phyloP scores from a whole-genome alignment of 371 early-diverging fungal species.

The Actinomortierella wolfii region DNA sequence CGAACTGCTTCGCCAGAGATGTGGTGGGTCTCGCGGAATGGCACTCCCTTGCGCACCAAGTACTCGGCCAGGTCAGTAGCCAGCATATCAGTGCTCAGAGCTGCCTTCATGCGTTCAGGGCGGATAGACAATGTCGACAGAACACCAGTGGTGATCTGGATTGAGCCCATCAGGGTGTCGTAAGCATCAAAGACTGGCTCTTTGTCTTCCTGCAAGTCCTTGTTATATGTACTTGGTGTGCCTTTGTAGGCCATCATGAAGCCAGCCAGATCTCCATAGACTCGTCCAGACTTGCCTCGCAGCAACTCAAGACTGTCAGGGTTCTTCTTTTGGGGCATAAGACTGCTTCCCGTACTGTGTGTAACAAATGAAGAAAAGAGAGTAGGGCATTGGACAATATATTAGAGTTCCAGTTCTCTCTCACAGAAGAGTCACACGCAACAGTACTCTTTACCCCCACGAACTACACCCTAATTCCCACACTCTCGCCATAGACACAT shows the following conservation, averaged over 20 bases:
- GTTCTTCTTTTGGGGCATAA: slow-evolving; percentile 99
- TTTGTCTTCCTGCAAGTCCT: slow-evolving; percentile 98
- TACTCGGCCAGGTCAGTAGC: slow-evolving; percentile 98
- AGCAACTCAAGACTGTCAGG: slow-evolving; percentile 95
- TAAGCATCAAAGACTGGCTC: slow-evolving; percentile 96
- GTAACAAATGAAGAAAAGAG: background rate
- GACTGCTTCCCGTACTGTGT: slow-evolving; percentile 92
- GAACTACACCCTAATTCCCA: background rate
- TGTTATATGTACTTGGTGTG: slow-evolving; percentile 96
- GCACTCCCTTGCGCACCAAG: slow-evolving; percentile 90
- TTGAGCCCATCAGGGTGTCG: slow-evolving; percentile 85
- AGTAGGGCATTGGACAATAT: background rate
- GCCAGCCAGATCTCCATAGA: slow-evolving; percentile 93
- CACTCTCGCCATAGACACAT: background rate
- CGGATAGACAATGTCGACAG: slow-evolving; percentile 86
- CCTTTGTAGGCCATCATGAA: slow-evolving; percentile 98
- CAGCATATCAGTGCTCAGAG: slow-evolving; percentile 90
- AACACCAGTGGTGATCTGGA: slow-evolving; percentile 91
- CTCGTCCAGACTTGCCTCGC: slow-evolving; percentile 95
- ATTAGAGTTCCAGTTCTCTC: background rate
- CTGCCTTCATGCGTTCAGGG: slow-evolving; percentile 73
- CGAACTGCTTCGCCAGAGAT: slow-evolving; percentile 95
- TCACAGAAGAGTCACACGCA: background rate
- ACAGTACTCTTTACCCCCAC: slow-evolving; percentile 4
- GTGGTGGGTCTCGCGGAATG: slow-evolving; percentile 98